Base-by-base conservation (phyloP, 306 rosid genomes). In the Styphnolobium japonicum region DNA sequence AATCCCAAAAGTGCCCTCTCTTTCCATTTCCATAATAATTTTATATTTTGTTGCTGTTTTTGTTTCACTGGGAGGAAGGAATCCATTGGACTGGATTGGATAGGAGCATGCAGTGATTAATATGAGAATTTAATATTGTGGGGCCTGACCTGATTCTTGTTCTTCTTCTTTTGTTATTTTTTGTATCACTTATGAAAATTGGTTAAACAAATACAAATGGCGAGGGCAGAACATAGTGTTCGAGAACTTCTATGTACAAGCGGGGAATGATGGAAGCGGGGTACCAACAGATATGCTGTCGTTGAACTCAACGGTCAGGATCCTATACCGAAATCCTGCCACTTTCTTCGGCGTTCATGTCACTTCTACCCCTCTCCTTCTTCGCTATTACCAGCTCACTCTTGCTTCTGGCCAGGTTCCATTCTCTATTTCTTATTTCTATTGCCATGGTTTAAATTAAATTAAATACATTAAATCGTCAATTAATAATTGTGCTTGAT, bases 271-370 rank as follows among this genome's bases (percentile, higher is more conserved):
- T 76, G 86, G 43, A 4, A 83, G 84, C 0, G 98, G 98, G 2
- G 97, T 95, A 0, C 62, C 94, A 51, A 95, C 98, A 3, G 95
- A 95, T 65, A 85, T 95, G 97, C 73, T 95, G 60, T 78, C 98
- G 46, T 15, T 95, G 81, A 95, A 95, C 58, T 91, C 98, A 37
- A 95, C 98, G 88, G 97, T 95, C 22, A 87, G 78, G 86, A 88
- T 95, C 10, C 22, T 58, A 6, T 95, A 89, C 84, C 86, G 68
- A 57, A 95, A 95, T 67, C 94, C 92, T 0, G 97, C 85, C 15
- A 90, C 98, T 2, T 95, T 95, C 78, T 95, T 92, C 83, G 97
- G 97, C 31, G 89, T 91, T 75, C 98, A 95, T 57, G 98, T 92
- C 90, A 88, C 88, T 39, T 85, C 92, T 0, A 90, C 92, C 1